These are phyloP conservation scores for Aegle marmelos DNA, from an alignment of 345 rosid species.

Conservation along the genomic window DNA sequence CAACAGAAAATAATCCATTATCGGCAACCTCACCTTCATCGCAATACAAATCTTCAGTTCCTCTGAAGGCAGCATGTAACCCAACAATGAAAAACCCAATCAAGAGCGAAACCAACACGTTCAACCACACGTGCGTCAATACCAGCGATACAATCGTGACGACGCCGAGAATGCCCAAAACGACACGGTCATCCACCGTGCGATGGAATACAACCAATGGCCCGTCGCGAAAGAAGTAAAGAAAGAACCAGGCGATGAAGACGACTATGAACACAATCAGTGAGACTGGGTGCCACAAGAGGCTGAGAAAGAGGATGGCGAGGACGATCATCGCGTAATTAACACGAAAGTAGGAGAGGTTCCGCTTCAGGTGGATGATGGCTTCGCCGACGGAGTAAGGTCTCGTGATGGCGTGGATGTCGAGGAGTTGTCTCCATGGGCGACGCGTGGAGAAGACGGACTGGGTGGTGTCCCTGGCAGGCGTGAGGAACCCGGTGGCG, in stretches of 20 bases:
- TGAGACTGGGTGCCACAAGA: constrained; percentile 70
- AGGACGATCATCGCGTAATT: constrained; percentile 56
- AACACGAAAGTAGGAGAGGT: constrained; percentile 58
- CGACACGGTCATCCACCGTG: constrained; percentile 52
- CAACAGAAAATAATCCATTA: constrained; percentile 45
- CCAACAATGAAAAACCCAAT: constrained; percentile 38
- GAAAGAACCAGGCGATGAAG: constrained; percentile 60
- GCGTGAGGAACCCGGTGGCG: constrained; percentile 23
- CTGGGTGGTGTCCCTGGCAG: constrained; percentile 24
- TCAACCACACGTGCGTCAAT: constrained; percentile 56
- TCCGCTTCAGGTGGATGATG: constrained; percentile 37
- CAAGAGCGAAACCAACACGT: constrained; percentile 54
- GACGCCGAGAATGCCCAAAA: constrained; percentile 38
- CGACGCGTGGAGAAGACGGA: constrained; percentile 48
- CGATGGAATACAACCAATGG: constrained; percentile 36
- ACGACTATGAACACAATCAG: constrained; percentile 55
- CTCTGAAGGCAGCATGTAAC: constrained; percentile 48
- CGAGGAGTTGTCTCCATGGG: constrained; percentile 53
- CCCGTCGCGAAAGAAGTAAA: constrained; percentile 58
- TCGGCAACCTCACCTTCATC: constrained; percentile 38
- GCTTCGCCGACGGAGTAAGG: constrained; percentile 51
- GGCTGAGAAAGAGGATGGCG: constrained; percentile 55
- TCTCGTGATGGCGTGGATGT: constrained; percentile 32
- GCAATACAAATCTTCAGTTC: constrained; percentile 50
- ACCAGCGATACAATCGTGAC: constrained; percentile 48